Base-by-base conservation (phyloP, 192 early-diverging fungal genomes). In the Coemansia sp. region DNA sequence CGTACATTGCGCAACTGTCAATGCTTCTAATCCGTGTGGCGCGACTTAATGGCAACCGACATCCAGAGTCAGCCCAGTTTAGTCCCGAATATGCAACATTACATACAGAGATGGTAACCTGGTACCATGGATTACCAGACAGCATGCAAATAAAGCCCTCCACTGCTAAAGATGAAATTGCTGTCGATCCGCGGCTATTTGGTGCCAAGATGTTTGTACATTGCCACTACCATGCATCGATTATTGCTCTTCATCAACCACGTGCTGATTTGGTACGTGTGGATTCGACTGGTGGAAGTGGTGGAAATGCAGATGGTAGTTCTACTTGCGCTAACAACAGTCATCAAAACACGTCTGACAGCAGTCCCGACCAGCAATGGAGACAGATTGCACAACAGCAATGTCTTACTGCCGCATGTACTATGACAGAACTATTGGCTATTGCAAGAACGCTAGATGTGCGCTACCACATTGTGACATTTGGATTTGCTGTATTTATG, bases 141-240 rank as follows among this genome's bases (percentile, higher is more conserved):
- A 62, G 54, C 59, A 76, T 82, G 74, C 74, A 82, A 65, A 67
- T 82, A 33, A 30, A 36, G 33, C 21, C 67, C 2, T 32, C 74
- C 1, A 51, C 33, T 0, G 78, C 78, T 4, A 29, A 42, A 6
- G 67, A 70, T 33, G 80, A 82, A 61, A 74, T 77, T 9, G 58
- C 54, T 10, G 22, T 51, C 0, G 68, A 67, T n/a, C 75, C 80
- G 21, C 75, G 70, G 36, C 27, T 54, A 33, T 77, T 82, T 55
- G 75, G 71, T 3, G 74, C 80, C 30, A 82, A 82, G 32, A 77
- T 82, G 80, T 77, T 82, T 64, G 68, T 82, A 6, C 80, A 82
- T 62, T 82, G 80, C 63, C 74, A 76, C 50, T 82, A 82, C 68
- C 74, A 82, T 22, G 80, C 74, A 2, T 75, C 80, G 2, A 70